Percentiles rank a stretch among this genome's conserved stretches.
Evolutionary conservation across 208 protist species (phyloP).

Genomic region (Leishmania major): DNA sequence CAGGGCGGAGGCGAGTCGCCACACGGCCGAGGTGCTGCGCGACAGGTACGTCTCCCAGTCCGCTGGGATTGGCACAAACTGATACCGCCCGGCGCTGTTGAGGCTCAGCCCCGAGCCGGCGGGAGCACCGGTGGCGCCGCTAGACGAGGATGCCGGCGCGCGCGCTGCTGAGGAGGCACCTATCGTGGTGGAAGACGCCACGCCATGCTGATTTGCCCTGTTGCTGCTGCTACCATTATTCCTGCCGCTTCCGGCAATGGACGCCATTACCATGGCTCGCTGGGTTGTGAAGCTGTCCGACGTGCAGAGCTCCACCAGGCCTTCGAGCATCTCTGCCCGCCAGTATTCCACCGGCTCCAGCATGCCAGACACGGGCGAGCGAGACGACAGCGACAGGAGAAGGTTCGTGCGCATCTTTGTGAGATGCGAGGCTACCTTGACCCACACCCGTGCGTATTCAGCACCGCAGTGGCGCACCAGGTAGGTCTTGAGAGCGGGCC

Average conservation of each 20-base stretch:
- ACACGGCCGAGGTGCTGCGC: conserved; percentile 46
- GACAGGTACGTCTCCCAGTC: conserved; percentile 74
- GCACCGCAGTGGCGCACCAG: conserved; percentile 38
- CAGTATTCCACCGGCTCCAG: conserved; percentile 52
- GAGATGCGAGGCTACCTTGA: conserved; percentile 38
- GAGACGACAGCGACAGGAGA: conserved; percentile 33
- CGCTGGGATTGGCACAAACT: conserved; percentile 61
- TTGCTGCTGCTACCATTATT: not conserved
- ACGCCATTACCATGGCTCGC: conserved; percentile 39
- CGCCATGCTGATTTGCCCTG: not conserved
- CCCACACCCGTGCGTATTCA: conserved; percentile 48
- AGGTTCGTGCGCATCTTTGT: conserved; percentile 41
- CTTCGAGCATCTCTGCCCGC: conserved; percentile 67
- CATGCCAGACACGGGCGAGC: conserved; percentile 30
- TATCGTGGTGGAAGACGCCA: not conserved
- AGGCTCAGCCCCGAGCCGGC: not conserved
- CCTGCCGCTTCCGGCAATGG: conserved; percentile 2
- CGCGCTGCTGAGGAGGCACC: not conserved
- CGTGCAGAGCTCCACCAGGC: conserved; percentile 69
- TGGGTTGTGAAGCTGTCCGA: conserved; percentile 68
- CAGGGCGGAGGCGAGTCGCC: conserved; percentile 67
- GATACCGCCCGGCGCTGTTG: conserved; percentile 12
- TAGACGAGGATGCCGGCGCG: not conserved
- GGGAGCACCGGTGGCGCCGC: not conserved
- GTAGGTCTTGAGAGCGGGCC: conserved; percentile 42